Evolutionary conservation across 2,329 filamentous ascomycete genomes (phyloP), one percentile per base, ranked within the genome.

Genomic region (Sclerotinia glacialis): DNA sequence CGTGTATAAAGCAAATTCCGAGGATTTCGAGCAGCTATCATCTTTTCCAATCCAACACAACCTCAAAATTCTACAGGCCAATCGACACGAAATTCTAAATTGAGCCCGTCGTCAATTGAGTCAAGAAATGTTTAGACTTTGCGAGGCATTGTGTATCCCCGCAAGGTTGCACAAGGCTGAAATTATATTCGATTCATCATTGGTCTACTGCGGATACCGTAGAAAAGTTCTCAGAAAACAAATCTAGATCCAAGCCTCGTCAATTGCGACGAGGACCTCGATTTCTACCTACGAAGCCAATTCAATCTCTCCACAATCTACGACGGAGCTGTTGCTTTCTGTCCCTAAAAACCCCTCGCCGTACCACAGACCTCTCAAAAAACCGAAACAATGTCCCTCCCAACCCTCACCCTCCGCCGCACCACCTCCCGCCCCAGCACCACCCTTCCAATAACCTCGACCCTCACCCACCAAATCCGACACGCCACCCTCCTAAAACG

Each of bases 401-500:
- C 72, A 56, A 69, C 61, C 5, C 53, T 61, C 18, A 67, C 72
- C 52, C 66, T 74, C 21, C 64, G 67, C 26, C 70, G 74, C n/a
- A 49, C 70, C 3, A 58, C 64, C 50, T 54, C 70, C 34, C 64
- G 66, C 23, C 34, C 49, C 37, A 62, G 26, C 7, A 28, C 50
- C 14, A 40, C 42, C 37, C 55, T 28, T 12, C 31, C 52, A 7
- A 54, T 46, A 59, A 53, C 34, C 50, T 52, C 49, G 11, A 34
- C 54, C 23, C 52, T 34, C 23, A 37, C 59, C 8, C 68, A 70
- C 59, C 74, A 76, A 71, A 65, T 71, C 56, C 89, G 93, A 68
- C 87, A 92, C 77, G 95, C 95, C 63, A 93, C 91, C 31, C 90
- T 97, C 70, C 86, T 98, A 76, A 85, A 85, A 69, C 92, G 95